Evolutionary conservation across 495 filamentous ascomycete genomes (phyloP), one percentile per base, ranked within the genome.

Genomic region (Podospora conica): DNA sequence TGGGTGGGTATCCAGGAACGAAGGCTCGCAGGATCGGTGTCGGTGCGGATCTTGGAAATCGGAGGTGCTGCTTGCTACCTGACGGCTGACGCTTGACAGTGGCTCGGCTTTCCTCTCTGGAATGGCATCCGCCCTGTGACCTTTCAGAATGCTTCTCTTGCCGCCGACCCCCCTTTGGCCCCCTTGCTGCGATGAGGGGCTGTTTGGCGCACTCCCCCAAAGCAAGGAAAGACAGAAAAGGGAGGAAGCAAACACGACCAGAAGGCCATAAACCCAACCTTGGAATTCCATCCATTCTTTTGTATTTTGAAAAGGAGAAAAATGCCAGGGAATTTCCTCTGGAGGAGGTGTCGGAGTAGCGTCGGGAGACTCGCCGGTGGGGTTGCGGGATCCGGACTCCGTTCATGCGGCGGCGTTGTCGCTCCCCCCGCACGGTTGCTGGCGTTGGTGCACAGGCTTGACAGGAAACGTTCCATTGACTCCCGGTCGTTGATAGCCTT

Each of bases 91-190:
- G 60, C 60, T 48, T 62, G 55, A 22, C 18, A 21, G 22, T 25
- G 60, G 60, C 60, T 63, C 53, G 55, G 60, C 60, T 31, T 25
- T 58, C 40, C 55, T 59, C 22, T 60, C 20, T 22, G 25, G 33
- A 53, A 24, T 61, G 55, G 61, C 65, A 62, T 67, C 64, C 33
- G 12, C 23, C 53, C 40, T 2, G 65, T 73, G 74, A 75, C 78
- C 75, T 77, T 75, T 79, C 75, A 77, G 67, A 75, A 73, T 65
- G 72, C 77, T 77, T 56, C 76, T 75, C 73, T 80, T 80, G 78
- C 77, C 78, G 77, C 77, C 76, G 66, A 40, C 40, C 40, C 40
- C 40, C 40, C 40, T 48, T 48, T 48, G 40, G 33, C 54, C 24
- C 69, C 68, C 68, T 56, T 54, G 59, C 63, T 58, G 22, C n/a